Conservation (phyloP, 202 grass and related monocot genomes). For the Cymbopogon flexuosus region DNA sequence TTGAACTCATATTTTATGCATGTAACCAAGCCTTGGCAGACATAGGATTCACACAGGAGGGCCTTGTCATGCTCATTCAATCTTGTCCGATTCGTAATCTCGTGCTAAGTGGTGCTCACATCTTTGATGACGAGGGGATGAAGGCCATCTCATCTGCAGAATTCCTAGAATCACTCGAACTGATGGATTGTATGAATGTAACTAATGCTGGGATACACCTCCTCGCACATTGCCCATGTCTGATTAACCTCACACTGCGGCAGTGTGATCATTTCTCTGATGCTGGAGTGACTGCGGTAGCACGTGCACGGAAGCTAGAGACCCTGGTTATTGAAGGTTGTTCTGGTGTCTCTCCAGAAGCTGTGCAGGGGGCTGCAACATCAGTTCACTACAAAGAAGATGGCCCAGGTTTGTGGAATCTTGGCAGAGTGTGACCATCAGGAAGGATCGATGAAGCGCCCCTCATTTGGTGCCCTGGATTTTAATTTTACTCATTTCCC, state of each 20-base stretch:
- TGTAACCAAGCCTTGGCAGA: too few relatives aligned
- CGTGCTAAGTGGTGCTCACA: neutral
- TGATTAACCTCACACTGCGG: conserved; percentile 42
- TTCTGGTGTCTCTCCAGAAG: conserved; percentile 39
- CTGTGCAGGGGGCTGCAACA: conserved; percentile 41
- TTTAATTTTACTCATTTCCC: too few relatives aligned
- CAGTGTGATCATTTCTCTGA: conserved; percentile 37
- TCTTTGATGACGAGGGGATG: conserved; percentile 44
- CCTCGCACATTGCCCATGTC: neutral
- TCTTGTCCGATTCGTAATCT: conserved; percentile 37
- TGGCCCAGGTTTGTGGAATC: neutral
- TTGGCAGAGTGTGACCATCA: neutral
- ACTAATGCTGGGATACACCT: conserved; percentile 39
- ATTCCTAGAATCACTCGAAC: conserved; percentile 45
- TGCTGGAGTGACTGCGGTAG: conserved; percentile 30
- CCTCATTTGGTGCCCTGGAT: too few relatives aligned
- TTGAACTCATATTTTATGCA: conserved; percentile 45
- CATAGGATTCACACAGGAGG: conserved; percentile 34
- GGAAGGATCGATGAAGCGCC: too few relatives aligned
- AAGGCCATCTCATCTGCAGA: conserved; percentile 27
- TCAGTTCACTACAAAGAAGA: conserved; percentile 10
- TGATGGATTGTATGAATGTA: conserved; percentile 31
- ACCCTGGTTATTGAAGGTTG: conserved; percentile 43
- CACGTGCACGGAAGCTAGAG: conserved; percentile 35
- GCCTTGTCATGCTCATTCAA: conserved; percentile 42